A percentile compares a stretch with the other conserved stretches of the same genome.
These are phyloP conservation scores for Zymoseptoria tritici DNA, from an alignment of 2,329 filamentous ascomycete species.

Conservation along the genomic window DNA sequence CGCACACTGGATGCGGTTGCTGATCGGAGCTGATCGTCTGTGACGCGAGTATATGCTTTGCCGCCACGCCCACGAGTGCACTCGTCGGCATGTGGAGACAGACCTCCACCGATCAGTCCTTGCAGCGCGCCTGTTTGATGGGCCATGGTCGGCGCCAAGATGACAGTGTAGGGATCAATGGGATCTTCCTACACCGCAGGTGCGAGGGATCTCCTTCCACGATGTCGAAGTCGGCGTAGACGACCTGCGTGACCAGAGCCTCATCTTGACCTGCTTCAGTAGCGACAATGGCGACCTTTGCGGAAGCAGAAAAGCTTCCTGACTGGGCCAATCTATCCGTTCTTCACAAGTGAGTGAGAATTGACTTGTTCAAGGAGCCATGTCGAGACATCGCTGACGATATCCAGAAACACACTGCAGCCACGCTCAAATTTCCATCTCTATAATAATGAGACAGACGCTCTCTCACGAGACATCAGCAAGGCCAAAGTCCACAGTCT, in stretches of 20 bases:
- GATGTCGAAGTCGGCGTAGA: not conserved
- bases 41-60: no score
- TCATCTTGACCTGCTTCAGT: not conserved
- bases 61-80: not conserved
- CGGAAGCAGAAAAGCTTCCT: slow-evolving; percentile 27
- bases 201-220: not conserved
- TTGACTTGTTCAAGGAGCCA: not conserved
- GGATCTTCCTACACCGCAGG: not conserved
- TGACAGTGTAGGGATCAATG: not conserved
- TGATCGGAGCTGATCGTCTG: no score
- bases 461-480: slow-evolving; percentile 35
- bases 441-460: slow-evolving; percentile 44
- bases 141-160: not conserved
- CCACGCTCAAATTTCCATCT: slow-evolving; percentile 52
- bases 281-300: not conserved
- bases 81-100: not conserved
- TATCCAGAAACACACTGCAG: slow-evolving; percentile 47
- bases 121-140: not conserved
- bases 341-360: slow-evolving; percentile 37
- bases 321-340: slow-evolving; percentile 57
- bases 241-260: not conserved
- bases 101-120: not conserved
- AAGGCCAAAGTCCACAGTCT: slow-evolving; percentile 28
- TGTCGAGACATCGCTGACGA: not conserved
- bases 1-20: no score